Base-by-base conservation (phyloP, 129 eudicot species). In the Tanacetum coccineum region DNA sequence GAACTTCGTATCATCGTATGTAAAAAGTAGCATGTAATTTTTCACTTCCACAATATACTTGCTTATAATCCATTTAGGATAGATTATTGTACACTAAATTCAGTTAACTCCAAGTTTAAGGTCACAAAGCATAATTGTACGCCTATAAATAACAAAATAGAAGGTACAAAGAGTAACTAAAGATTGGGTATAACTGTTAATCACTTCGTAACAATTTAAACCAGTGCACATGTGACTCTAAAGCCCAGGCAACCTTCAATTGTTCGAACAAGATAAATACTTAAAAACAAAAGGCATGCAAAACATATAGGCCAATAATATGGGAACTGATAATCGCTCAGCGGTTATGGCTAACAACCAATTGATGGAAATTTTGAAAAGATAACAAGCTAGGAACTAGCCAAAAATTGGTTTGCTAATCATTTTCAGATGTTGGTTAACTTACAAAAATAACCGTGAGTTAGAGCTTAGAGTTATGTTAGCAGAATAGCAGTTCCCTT, bases 61-160 rank as follows among this genome's bases (percentile, higher is more conserved):
- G 39, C 39, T 32, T 32, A 32, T 32, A 36, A 52, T 10, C 70
- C 52, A 52, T 50, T 36, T 7, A 9, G 26, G 1, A 36, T 17
- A 21, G 13, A 6, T 50, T 21, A 51, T 62, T 8, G 68, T 64
- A 50, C 36, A n/a, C 9, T 51, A 19, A 36, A 36, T 30, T 20
- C 9, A 15, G 39, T 21, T 25, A 73, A 56, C 77, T 73, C 56
- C 58, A 64, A 12, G 56, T 25, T 62, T 20, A 51, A 72, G 60
- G 62, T 72, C 47, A 18, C 11, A 4, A 50, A 64, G 26, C 70
- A 51, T 52, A 36, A 62, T 20, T 53, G 12, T 2, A 55, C 36
- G 32, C 15, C 2, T 11, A 51, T 25, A 63, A 36, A 21, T 9
- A 72, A 61, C 28, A 61, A 36, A 36, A 32, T 9, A 4, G 36